phyloP scores from a whole-genome alignment of 352 stramenopile species.

The Globisporangium spiculum region DNA sequence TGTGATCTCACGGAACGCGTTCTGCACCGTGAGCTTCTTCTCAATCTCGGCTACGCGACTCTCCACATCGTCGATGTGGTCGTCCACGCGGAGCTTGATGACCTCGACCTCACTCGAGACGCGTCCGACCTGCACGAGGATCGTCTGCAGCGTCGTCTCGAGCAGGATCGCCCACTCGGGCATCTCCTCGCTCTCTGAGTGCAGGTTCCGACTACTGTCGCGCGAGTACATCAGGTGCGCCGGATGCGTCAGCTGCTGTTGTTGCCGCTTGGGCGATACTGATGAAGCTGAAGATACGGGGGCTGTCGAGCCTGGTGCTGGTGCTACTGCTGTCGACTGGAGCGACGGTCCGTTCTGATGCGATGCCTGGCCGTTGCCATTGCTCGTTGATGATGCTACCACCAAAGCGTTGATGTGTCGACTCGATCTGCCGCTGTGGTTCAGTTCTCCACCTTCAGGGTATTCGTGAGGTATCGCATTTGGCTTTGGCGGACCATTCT shows the following conservation, averaged over 20 bases:
- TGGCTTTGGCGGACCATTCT: not conserved
- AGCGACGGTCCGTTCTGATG: not conserved
- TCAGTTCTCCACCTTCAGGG: not conserved
- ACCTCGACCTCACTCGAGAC: slow-evolving; percentile 57
- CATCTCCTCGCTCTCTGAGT: slow-evolving; percentile 17
- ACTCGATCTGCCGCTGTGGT: not conserved
- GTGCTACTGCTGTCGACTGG: slow-evolving; percentile 1
- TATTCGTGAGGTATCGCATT: not conserved
- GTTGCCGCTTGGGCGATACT: not conserved
- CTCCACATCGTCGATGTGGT: slow-evolving; percentile 41
- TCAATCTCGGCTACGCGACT: slow-evolving; percentile 43
- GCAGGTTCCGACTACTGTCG: slow-evolving; percentile 8
- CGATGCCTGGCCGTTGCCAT: not conserved
- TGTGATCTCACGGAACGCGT: slow-evolving; percentile 51
- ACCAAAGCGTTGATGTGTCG: not conserved
- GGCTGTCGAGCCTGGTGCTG: slow-evolving; percentile 7
- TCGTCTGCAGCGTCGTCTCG: slow-evolving; percentile 48
- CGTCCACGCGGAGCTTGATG: slow-evolving; percentile 42
- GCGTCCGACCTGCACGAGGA: slow-evolving; percentile 46
- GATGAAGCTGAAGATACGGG: slow-evolving; percentile 4
- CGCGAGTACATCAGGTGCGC: not conserved
- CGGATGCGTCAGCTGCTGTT: no score
- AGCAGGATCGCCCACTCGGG: slow-evolving; percentile 53
- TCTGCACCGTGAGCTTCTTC: slow-evolving; percentile 38
- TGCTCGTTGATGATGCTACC: not conserved